Evolutionary conservation across 1,139 yeast species (phyloP).

Genomic region (Geotrichum europaeum): DNA sequence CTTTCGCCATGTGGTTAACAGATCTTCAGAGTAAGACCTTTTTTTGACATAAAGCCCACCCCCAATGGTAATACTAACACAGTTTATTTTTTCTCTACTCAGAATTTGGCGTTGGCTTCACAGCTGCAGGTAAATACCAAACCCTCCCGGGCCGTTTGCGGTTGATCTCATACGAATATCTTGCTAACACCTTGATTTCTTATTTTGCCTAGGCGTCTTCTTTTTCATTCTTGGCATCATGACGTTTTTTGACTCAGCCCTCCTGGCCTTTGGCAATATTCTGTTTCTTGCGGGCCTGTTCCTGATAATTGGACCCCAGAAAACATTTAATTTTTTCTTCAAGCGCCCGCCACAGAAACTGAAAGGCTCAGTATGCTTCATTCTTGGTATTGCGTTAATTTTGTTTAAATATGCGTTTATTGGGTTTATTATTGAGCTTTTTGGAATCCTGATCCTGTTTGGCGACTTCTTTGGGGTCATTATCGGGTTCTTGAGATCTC

Average conservation of each 20-base stretch:
- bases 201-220: conserved; percentile 39
- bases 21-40: conserved; percentile 60
- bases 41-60: not conserved
- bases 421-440: conserved; percentile 77
- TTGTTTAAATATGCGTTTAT: conserved; percentile 69
- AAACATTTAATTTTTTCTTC: conserved; percentile 76
- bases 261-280: conserved; percentile 81
- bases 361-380: conserved; percentile 78
- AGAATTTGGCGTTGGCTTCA: conserved; percentile 93
- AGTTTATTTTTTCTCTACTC: conserved; percentile 16
- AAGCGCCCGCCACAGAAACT: conserved; percentile 64
- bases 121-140: conserved; percentile 62
- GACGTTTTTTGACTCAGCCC: conserved; percentile 82
- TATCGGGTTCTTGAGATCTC: conserved; percentile 77
- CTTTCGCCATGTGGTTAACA: conserved; percentile 59
- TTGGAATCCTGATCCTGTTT: conserved; percentile 84
- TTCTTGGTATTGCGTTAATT: conserved; percentile 67
- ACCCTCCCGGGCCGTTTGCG: not conserved
- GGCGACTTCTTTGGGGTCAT: conserved; percentile 91
- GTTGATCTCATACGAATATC: not conserved
- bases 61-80: not conserved
- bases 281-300: conserved; percentile 77
- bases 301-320: conserved; percentile 80
- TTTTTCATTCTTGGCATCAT: conserved; percentile 77
- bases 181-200: not conserved